Evolutionary conservation across 305 asterid genomes (phyloP), one percentile per base, ranked within the genome.

Genomic region (Fraxinus angustifolia): DNA sequence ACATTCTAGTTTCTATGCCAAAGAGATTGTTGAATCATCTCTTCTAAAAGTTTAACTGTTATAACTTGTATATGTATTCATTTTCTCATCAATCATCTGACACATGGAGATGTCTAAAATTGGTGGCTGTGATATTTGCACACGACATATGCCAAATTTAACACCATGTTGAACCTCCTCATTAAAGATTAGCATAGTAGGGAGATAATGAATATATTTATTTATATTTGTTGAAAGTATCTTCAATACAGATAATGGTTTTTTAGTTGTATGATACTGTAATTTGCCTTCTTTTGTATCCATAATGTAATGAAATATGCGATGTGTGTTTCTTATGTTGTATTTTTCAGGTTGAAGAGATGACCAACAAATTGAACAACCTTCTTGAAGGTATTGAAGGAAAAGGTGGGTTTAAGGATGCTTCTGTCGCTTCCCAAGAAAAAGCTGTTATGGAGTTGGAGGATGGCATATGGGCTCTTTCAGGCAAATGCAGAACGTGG

Each of bases 381-480:
- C 97, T 96, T 84, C 89, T 94, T 45, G 92, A 96, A 88, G 91
- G 79, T 75, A 93, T 96, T 80, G 97, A 90, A 90, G 93, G 90
- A 78, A 84, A 84, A 78, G 96, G 94, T 78, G 99, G 99, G 79
- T 94, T 93, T 85, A 80, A 53, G 81, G 97, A 94, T 86, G 95
- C 96, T 83, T 93, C 97, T 77, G 85, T 93, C 76, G 83, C 90
- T 78, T 82, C 85, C 72, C 98, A 89, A 85, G 82, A 85, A 88
- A 83, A 82, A 78, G 84, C 90, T 26, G 94, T 96, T 78, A 83
- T 31, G 58, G 92, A 87, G 79, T 83, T 96, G 84, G 98, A 96
- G 87, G 90, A 89, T 31, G 91, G 91, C 82, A 83, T 91, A 84
- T 81, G 87, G 87, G 84, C 84, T 83, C 92, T 93, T 86, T 94